phyloP scores from a whole-genome alignment of 2,329 filamentous ascomycete species.

The Microsporum canis region DNA sequence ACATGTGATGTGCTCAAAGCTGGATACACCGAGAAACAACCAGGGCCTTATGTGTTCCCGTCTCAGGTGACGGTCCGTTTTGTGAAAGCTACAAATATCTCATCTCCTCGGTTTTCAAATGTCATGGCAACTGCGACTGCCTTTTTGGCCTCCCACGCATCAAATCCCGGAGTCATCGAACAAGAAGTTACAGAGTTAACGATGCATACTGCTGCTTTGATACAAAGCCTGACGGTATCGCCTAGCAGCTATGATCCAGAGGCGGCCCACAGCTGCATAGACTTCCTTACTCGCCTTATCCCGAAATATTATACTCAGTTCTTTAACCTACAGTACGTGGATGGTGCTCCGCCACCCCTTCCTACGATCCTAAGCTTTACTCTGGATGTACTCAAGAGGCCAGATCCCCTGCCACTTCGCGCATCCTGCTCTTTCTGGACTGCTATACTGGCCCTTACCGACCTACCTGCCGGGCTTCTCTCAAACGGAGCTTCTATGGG shows the following conservation, averaged over 20 bases:
- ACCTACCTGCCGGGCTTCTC: conserved; percentile 11
- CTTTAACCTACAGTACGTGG: conserved; percentile 23
- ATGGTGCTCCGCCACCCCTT: conserved; percentile 21
- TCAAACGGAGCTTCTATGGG: conserved; percentile 8
- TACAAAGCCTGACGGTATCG: conserved; percentile 28
- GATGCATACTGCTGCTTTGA: conserved; percentile 29
- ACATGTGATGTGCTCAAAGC: conserved; percentile 37
- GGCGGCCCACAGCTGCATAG: conserved; percentile 35
- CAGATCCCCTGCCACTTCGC: conserved; percentile 38
- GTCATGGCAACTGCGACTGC: conserved; percentile 38
- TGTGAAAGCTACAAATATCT: conserved; percentile 29
- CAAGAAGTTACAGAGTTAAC: conserved; percentile 28
- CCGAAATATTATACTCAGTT: conserved; percentile 32
- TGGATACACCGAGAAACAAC: conserved; percentile 33
- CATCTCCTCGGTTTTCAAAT: conserved; percentile 16
- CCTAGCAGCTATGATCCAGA: conserved; percentile 31
- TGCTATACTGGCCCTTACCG: conserved; percentile 27
- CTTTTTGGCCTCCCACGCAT: conserved; percentile 34
- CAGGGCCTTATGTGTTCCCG: conserved; percentile 35
- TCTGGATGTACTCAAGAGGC: conserved; percentile 30
- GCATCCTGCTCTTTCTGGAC: conserved; percentile 36
- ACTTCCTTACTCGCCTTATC: conserved; percentile 34
- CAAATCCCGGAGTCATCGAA: conserved; percentile 25
- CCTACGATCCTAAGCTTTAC: conserved; percentile 31
- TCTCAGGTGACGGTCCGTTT: conserved; percentile 32